Evolutionary conservation across 106 monocot species (phyloP).

Genomic region (Dioscorea dumetorum): DNA sequence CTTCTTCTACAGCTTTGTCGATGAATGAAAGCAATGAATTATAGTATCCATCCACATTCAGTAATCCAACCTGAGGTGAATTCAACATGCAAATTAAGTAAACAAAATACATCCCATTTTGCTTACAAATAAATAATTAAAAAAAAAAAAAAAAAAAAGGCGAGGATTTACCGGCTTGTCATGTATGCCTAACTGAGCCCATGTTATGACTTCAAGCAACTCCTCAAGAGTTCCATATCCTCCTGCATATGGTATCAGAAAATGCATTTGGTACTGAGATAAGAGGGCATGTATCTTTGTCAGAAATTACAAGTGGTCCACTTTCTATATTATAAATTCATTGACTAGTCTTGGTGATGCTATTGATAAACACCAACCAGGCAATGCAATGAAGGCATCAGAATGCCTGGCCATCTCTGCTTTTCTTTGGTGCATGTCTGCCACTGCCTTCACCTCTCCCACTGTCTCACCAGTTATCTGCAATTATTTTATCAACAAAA

Average conservation of each 20-base stretch:
- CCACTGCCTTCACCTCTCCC: slow-evolving; percentile 72
- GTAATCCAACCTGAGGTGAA: slow-evolving; percentile 36
- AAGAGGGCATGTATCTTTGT: background rate
- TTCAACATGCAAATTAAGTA: background rate
- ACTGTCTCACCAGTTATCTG: slow-evolving; percentile 81
- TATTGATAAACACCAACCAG: slow-evolving; percentile 28
- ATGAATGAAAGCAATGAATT: slow-evolving; percentile 55
- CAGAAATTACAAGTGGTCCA: background rate
- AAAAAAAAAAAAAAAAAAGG: background rate
- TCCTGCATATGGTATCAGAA: slow-evolving; percentile 16
- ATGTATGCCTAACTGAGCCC: slow-evolving; percentile 45
- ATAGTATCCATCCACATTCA: slow-evolving; percentile 59
- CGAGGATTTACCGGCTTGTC: slow-evolving; percentile 26
- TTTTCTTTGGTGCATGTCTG: slow-evolving; percentile 84
- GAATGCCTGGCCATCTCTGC: slow-evolving; percentile 71
- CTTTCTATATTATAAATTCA: background rate
- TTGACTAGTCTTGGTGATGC: slow-evolving; percentile 6
- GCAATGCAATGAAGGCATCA: slow-evolving; percentile 81
- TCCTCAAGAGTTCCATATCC: slow-evolving; percentile 59
- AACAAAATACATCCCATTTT: too few relatives aligned
- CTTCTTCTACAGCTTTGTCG: slow-evolving; percentile 57
- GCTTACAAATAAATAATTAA: background rate
- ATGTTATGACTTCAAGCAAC: slow-evolving; percentile 51
- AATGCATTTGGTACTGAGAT: background rate
- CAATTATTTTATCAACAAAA: slow-evolving; percentile 5